Conservation (phyloP, 352 stramenopile genomes). For the Phytopythium vexans region DNA sequence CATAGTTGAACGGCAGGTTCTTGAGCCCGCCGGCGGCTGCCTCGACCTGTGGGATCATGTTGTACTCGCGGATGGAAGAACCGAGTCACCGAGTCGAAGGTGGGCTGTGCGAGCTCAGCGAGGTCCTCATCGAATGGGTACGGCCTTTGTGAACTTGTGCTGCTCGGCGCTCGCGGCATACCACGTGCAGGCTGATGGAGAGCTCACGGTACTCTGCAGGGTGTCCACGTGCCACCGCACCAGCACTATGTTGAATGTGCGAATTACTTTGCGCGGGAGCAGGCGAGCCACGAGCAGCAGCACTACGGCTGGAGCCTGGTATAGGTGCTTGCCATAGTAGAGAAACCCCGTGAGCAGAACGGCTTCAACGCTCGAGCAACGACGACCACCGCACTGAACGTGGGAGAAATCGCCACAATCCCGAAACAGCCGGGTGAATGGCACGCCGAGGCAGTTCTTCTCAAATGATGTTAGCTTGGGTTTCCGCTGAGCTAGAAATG, state of each 20-base stretch:
- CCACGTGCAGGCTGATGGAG: conserved; percentile 15
- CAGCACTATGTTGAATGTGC: conserved; percentile 19
- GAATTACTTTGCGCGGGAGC: conserved; percentile 11
- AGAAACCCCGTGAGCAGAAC: conserved; percentile 24
- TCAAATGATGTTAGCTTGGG: conserved; percentile 18
- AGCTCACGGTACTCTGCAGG: background rate
- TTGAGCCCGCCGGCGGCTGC: too few species aligned
- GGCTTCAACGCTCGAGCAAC: conserved; percentile 18
- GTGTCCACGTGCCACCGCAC: background rate
- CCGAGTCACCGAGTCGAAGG: too few species aligned
- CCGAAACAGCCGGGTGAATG: conserved; percentile 21
- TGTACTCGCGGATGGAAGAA: too few species aligned
- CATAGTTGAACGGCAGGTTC: too few species aligned
- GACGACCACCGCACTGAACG: conserved; percentile 10
- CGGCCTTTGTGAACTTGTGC: too few species aligned
- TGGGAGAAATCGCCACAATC: conserved; percentile 30
- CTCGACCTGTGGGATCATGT: too few species aligned
- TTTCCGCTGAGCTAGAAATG: too few species aligned
- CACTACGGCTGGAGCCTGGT: conserved; percentile 18
- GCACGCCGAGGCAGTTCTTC: conserved; percentile 18
- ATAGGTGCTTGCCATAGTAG: conserved; percentile 25
- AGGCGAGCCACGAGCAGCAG: conserved; percentile 10
- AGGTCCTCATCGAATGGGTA: too few species aligned
- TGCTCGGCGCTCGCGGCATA: conserved; percentile 15
- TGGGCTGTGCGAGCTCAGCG: too few species aligned